Percentiles rank a stretch among this genome's conserved stretches.
Conservation (phyloP, 2,329 filamentous ascomycete species). For the Hymenoscyphus fructigenus region DNA sequence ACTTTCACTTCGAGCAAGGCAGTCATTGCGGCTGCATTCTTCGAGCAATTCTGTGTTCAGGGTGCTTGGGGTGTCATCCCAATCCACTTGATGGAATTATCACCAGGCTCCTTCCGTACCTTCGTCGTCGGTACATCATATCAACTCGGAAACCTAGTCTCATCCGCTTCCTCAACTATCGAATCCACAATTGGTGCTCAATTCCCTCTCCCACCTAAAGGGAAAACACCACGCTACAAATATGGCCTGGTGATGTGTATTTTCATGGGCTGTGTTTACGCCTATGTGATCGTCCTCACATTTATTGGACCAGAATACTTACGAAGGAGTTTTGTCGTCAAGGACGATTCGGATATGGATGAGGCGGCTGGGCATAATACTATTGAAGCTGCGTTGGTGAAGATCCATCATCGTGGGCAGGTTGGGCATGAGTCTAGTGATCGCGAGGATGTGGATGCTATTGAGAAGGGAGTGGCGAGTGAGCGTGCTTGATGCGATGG, state of each 20-base stretch:
- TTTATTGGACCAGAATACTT: slow-evolving; percentile 46
- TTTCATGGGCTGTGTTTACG: slow-evolving; percentile 70
- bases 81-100: slow-evolving; percentile 73
- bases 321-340: slow-evolving; percentile 46
- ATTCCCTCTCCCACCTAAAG: slow-evolving; percentile 66
- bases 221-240: slow-evolving; percentile 56
- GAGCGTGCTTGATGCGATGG: neutral
- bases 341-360: slow-evolving; percentile 46
- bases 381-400: slow-evolving; percentile 32
- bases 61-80: slow-evolving; percentile 75
- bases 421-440: neutral
- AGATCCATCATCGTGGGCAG: slow-evolving; percentile 15
- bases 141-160: slow-evolving; percentile 74
- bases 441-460: neutral
- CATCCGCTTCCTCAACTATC: slow-evolving; percentile 71
- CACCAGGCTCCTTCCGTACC: slow-evolving; percentile 67
- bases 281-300: slow-evolving; percentile 59
- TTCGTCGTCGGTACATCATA: slow-evolving; percentile 71
- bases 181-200: slow-evolving; percentile 72
- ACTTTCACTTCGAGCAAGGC: slow-evolving; percentile 62
- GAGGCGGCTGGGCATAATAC: slow-evolving; percentile 41
- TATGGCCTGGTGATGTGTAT: slow-evolving; percentile 87
- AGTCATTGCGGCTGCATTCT: slow-evolving; percentile 79
- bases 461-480: neutral
- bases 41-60: slow-evolving; percentile 77